Base-by-base conservation (phyloP, 2,329 filamentous ascomycete species). In the Colletotrichum sp. region DNA sequence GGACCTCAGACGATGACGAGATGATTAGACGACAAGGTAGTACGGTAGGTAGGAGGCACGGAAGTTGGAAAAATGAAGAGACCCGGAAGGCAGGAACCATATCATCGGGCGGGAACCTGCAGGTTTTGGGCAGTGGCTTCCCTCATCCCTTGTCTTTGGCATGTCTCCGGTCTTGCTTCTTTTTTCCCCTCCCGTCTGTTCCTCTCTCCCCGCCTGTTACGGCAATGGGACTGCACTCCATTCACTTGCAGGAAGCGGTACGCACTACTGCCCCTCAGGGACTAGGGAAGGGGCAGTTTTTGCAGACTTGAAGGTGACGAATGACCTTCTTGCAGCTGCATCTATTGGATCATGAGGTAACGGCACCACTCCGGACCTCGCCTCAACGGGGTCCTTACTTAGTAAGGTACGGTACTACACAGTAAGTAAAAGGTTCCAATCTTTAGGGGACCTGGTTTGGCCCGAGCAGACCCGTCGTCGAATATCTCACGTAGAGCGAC, bases 241-340 rank as follows among this genome's bases (percentile, higher is more conserved):
- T 48, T 24, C 55, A 62, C 43, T 13, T 66, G 36, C 48, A 59
- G n/a, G 61, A 30, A 28, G 21, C 55, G 14, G 55, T 62, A 62
- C 36, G 38, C 48, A 28, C 66, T 73, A 73, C 59, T 70, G 67
- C 58, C 48, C 18, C 32, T 56, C 43, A 32, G 43, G 43, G 66
- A 38, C 66, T 64, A 70, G 66, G 66, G 48, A 24, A 59, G 38
- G 21, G 32, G 65, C 32, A 26, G 26, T 58, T 52, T 52, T 48
- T 58, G 56, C 66, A 43, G 66, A 70, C 32, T 73, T 63, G 66
- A 16, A 73, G 28, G 69, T 67, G 72, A 74, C 69, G 72, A 74
- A 74, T 74, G 72, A 72, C 69, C 71, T 26, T 74, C 72, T 34
- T 73, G 58, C 73, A 68, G 73, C 38, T 73, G 73, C 69, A 68